These are phyloP conservation scores for Lactarius sp. DNA, from an alignment of 768 basidiomycete species.

Conservation along the genomic window DNA sequence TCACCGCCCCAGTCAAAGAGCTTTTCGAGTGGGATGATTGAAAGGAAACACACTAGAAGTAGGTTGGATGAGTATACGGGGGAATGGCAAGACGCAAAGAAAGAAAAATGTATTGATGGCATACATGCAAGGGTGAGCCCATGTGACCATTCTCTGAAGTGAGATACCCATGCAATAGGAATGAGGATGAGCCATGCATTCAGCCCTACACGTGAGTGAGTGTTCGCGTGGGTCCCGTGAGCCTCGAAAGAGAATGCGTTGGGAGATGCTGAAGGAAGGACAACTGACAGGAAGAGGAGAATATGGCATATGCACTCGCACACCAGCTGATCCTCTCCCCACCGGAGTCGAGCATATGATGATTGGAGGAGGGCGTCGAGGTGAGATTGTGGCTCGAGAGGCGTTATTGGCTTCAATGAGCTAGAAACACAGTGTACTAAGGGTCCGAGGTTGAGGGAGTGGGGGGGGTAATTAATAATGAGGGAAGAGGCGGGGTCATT, in stretches of 20 bases:
- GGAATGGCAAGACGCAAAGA: too few relatives aligned
- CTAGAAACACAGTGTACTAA: background rate
- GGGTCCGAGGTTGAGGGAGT: too few relatives aligned
- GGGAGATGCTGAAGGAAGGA: too few relatives aligned
- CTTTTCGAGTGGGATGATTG: conserved; percentile 61
- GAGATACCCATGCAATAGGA: conserved; percentile 31
- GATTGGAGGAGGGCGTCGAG: too few relatives aligned
- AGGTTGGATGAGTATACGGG: background rate
- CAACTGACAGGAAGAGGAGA: conserved; percentile 20
- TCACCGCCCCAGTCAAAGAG: conserved; percentile 62
- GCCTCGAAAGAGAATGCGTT: too few relatives aligned
- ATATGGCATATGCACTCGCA: conserved; percentile 12
- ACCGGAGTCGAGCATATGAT: background rate
- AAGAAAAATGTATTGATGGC: background rate
- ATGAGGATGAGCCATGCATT: conserved; percentile 28
- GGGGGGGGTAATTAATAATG: too few relatives aligned
- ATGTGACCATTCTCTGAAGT: conserved; percentile 26
- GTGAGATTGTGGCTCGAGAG: too few relatives aligned
- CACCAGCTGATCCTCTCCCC: conserved; percentile 12
- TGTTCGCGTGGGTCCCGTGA: too few relatives aligned
- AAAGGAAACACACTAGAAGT: conserved; percentile 52
- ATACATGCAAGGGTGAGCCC: conserved; percentile 26
- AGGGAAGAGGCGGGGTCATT: too few relatives aligned
- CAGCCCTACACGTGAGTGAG: conserved; percentile 17
- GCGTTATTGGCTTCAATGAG: background rate